A percentile compares a stretch with the other conserved stretches of the same genome.
phyloP scores from a whole-genome alignment of 2,329 filamentous ascomycete genomes.

The Epichloe amarillans region DNA sequence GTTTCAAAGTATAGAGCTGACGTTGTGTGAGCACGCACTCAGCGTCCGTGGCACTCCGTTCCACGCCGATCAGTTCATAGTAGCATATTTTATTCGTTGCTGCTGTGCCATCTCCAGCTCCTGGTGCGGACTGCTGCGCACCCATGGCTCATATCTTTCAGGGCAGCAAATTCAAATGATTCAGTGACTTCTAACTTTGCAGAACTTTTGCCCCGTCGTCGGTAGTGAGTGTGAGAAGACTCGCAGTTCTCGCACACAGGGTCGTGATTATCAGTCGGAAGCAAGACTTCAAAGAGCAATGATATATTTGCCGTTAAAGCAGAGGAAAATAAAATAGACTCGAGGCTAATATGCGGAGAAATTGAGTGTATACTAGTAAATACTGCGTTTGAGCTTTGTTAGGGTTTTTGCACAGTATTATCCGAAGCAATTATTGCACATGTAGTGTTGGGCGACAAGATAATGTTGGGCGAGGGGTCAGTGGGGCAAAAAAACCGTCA shows the following conservation, averaged over 20 bases:
- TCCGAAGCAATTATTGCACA: no score
- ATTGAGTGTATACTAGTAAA: no score
- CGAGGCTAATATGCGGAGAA: no score
- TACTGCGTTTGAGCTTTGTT: no score
- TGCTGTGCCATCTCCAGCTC: constrained; percentile 10
- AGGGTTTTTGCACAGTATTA: no score
- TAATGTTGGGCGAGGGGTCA: no score
- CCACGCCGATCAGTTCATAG: constrained; percentile 71
- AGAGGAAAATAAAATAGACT: no score
- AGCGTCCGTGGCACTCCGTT: constrained; percentile 61
- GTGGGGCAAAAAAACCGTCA: no score
- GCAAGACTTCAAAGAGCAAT: no score
- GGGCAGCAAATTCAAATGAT: not conserved
- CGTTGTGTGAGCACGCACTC: constrained; percentile 42
- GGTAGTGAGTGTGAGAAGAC: not conserved
- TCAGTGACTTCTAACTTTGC: not conserved
- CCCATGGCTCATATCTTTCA: constrained; percentile 28
- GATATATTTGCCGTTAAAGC: no score
- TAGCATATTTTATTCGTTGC: constrained; percentile 56
- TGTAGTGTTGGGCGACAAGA: no score
- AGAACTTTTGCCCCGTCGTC: not conserved
- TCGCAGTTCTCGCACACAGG: not conserved
- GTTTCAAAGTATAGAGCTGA: not conserved
- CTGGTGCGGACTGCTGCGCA: constrained; percentile 37
- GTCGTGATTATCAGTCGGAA: not conserved